Evolutionary conservation across 2,329 filamentous ascomycete species (phyloP).

Genomic region (Fusarium chlamydosporum): DNA sequence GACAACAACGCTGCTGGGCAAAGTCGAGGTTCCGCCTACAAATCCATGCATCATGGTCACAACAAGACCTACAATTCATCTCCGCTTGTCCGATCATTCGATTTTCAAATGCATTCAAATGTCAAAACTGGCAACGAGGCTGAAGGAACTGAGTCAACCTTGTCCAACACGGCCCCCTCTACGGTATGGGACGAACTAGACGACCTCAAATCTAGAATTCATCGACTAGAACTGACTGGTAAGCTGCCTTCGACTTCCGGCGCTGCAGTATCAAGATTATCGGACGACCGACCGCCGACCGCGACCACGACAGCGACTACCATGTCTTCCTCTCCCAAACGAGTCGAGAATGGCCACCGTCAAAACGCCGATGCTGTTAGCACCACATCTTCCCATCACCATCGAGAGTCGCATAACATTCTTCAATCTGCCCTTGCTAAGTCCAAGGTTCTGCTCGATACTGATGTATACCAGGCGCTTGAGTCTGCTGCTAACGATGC

Average conservation of each 20-base stretch:
- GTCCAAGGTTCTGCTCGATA: constrained; percentile 76
- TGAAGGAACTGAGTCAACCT: constrained; percentile 86
- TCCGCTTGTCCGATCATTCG: constrained; percentile 65
- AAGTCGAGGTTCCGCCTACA: constrained; percentile 62
- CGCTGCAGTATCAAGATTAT: constrained; percentile 80
- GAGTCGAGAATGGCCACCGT: constrained; percentile 54
- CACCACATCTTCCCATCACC: constrained; percentile 57
- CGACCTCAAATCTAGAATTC: constrained; percentile 92
- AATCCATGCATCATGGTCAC: constrained; percentile 51
- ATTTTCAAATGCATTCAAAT: constrained; percentile 51
- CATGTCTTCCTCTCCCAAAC: constrained; percentile 89
- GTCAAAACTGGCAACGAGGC: constrained; percentile 57
- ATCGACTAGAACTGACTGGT: constrained; percentile 88
- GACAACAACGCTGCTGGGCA: constrained; percentile 60
- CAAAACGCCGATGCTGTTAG: constrained; percentile 57
- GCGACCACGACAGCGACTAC: constrained; percentile 93
- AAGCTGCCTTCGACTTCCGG: constrained; percentile 87
- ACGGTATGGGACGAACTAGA: constrained; percentile 99
- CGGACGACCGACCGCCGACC: constrained; percentile 87
- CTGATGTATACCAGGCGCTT: constrained; percentile 82
- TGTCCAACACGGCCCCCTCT: constrained; percentile 89
- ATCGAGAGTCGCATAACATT: constrained; percentile 77
- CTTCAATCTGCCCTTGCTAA: constrained; percentile 86
- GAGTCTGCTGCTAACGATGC: constrained; percentile 88
- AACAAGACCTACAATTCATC: constrained; percentile 69